Evolutionary conservation across 768 basidiomycete species (phyloP), one percentile per base, ranked within the genome.

Genomic region (Amanita muscaria): DNA sequence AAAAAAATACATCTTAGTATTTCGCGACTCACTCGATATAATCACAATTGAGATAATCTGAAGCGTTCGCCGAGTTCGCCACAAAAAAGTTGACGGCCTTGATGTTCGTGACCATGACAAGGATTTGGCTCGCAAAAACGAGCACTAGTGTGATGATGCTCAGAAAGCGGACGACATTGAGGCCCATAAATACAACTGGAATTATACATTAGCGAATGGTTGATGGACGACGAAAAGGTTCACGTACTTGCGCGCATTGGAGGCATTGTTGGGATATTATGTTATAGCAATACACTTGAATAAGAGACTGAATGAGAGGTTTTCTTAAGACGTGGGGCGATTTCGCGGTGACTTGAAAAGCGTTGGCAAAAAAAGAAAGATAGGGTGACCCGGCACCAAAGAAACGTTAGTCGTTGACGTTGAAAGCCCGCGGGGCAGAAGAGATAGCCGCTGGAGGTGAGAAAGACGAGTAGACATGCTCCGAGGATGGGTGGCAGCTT

Each of bases 81-180:
- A 70, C 53, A 59, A 84, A 85, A 38, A 60, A 61, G 56, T 88
- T 88, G 51, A 90, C 83, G 2, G 76, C 85, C 52, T 82, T 69
- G 60, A 89, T 65, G 55, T 89, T 87, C 46, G 74, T 78, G 49
- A 81, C 84, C 64, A 88, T 69, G 47, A 79, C 77, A 51, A 85
- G 56, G 54, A 87, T 78, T 45, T 74, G 86, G 60, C 76, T 85
- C 10, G 85, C 66, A 52, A 94, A 84, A 6, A 91, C 86, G 39
- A 93, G 77, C 21, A 89, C 64, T 46, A 94, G 74, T 14, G 79
- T 74, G 52, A 92, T 62, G 58, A 94, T 72, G 60, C 86, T 89
- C 50, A 96, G 58, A 34, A 68, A 59, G 47, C 92, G 83, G 56
- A 86, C 67, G 57, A 66, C 72, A 59, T 94, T 93, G 60, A 93